Conservation (phyloP, 805 yeast genomes). For the Kazachstania africana region DNA sequence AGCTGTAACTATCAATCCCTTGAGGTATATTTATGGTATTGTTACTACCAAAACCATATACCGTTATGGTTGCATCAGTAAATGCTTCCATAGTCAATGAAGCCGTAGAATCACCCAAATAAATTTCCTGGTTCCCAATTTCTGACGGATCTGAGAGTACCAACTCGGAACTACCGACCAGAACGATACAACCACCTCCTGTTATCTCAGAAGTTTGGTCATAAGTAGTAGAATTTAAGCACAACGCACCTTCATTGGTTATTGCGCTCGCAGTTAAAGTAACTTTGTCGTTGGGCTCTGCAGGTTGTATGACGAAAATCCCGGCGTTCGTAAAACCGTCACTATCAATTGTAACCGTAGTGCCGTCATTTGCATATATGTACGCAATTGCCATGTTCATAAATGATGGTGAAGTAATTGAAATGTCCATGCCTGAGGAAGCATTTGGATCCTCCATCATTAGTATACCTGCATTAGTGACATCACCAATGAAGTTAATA, state of each 20-base stretch:
- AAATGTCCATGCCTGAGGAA: too few relatives aligned
- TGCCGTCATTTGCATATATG: not conserved
- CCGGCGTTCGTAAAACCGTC: too few relatives aligned
- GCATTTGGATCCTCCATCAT: too few relatives aligned
- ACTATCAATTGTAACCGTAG: not conserved
- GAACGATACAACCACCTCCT: not conserved
- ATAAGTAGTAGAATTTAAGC: not conserved
- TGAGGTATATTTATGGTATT: constrained; percentile 1
- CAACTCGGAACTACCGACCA: too few relatives aligned
- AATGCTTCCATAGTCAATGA: too few relatives aligned
- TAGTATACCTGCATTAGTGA: too few relatives aligned
- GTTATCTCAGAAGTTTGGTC: not conserved
- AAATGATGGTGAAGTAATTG: not conserved
- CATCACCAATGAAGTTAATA: not conserved
- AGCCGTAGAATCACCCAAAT: not conserved
- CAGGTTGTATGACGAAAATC: too few relatives aligned
- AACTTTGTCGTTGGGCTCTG: too few relatives aligned
- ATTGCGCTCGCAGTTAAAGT: not conserved
- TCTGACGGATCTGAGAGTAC: too few relatives aligned
- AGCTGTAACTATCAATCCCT: not conserved
- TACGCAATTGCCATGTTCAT: not conserved
- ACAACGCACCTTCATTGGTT: not conserved
- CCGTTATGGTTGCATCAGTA: not conserved
- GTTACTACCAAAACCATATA: constrained; percentile 2
- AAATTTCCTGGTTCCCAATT: not conserved